Evolutionary conservation across 345 rosid genomes (phyloP), one percentile per base, ranked within the genome.

Genomic region (Excoecaria agallocha): DNA sequence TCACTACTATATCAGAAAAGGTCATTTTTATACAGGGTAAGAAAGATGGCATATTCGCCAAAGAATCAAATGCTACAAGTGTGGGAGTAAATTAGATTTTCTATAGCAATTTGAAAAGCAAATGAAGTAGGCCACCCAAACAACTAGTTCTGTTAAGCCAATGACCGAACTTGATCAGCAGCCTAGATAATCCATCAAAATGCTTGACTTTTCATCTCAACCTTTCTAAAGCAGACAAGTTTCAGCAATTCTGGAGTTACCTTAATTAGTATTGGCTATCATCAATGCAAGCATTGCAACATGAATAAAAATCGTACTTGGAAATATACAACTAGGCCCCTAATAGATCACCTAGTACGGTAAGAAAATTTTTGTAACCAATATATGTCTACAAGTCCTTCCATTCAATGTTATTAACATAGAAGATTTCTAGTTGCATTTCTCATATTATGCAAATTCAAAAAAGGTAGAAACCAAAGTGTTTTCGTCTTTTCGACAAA

Each of bases 301-400:
- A 69, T 37, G 13, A 37, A 49, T 8, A 72, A 72, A 12, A 5
- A 19, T 11, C 35, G 50, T 48, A 25, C 57, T 58, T 45, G 25
- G 66, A 58, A 59, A 57, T 59, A 16, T 69, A 41, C 60, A 45
- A 22, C 12, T 56, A 52, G 17, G 24, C 46, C 60, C 72, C 59
- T 64, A 43, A 43, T 11, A 65, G 12, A 0, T 58, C 35, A 43
- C 62, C 24, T 37, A 38, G 9, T 37, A 62, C 3, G 37, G 16
- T 59, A 59, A 11, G 37, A 59, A 16, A 52, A 52, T 22, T 59
- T 24, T 11, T 25, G 37, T 3, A 30, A 59, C 13, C 37, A 20
- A 66, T 20, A 12, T 35, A 22, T 37, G 46, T n/a, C 72, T 17
- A 66, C 17, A 48, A 52, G 49, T 71, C 41, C 35, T 62, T 62